Evolutionary conservation across 2,329 filamentous ascomycete genomes (phyloP).

Genomic region (Fusarium sp.): DNA sequence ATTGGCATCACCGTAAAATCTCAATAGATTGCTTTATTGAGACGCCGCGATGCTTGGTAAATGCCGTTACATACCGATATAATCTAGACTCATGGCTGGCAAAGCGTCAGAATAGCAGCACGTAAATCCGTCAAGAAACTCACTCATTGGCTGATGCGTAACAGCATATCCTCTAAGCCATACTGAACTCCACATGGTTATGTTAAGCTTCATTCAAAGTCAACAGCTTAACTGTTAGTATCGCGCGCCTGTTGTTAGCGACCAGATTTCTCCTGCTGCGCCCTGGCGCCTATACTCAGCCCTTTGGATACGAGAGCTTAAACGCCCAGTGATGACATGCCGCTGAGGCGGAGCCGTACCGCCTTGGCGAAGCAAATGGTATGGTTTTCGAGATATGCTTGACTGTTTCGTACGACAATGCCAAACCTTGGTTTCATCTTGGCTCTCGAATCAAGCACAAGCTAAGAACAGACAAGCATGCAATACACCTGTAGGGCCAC

Average conservation of each 20-base stretch:
- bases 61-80: neutral
- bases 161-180: neutral
- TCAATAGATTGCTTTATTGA: neutral
- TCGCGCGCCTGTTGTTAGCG: neutral
- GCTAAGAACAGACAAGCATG: neutral
- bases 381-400: neutral
- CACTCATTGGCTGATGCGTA: constrained; percentile 5
- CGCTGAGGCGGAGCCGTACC: neutral
- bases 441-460: neutral
- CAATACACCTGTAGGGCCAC: neutral
- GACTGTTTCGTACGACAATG: neutral
- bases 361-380: constrained; percentile 15
- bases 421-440: constrained; percentile 7
- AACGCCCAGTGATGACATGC: constrained; percentile 7
- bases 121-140: neutral
- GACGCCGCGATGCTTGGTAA: neutral
- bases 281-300: constrained; percentile 1
- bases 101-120: neutral
- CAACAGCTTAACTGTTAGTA: neutral
- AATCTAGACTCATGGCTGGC: constrained; percentile 11
- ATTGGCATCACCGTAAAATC: constrained; percentile 17
- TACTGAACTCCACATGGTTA: neutral
- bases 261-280: neutral
- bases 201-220: neutral
- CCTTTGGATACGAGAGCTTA: constrained; percentile 3